phyloP scores from a whole-genome alignment of 257 asterid species.

The Linderniella brevidens region DNA sequence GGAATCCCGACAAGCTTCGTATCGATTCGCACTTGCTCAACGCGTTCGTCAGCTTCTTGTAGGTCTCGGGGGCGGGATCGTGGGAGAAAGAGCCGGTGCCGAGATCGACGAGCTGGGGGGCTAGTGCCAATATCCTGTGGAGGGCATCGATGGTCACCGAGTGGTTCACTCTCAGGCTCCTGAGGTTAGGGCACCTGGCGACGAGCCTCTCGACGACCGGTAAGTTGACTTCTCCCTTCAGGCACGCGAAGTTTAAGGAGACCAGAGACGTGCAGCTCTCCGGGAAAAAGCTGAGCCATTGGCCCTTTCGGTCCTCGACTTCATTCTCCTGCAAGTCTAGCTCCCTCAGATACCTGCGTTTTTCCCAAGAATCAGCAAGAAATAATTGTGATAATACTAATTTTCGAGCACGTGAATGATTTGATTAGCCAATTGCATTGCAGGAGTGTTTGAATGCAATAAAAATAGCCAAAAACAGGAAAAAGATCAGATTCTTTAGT shows the following conservation, averaged over 20 bases:
- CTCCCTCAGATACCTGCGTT: constrained; percentile 51
- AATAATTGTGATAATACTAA: not conserved
- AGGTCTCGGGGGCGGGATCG: constrained; percentile 39
- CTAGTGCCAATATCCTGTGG: constrained; percentile 42
- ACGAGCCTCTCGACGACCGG: constrained; percentile 64
- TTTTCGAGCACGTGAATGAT: no score
- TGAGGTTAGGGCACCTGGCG: constrained; percentile 43
- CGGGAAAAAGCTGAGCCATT: constrained; percentile 78
- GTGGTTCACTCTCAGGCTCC: constrained; percentile 48
- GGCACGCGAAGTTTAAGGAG: constrained; percentile 70
- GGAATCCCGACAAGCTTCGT: constrained; percentile 67
- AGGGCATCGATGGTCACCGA: constrained; percentile 48
- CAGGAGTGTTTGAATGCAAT: no score
- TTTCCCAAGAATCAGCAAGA: not conserved
- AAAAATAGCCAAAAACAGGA: no score
- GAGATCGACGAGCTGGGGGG: constrained; percentile 59
- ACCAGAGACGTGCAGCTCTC: constrained; percentile 60
- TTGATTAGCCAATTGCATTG: no score
- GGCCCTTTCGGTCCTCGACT: constrained; percentile 68
- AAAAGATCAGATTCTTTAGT: no score
- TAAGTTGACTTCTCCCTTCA: constrained; percentile 60
- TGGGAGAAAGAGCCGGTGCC: constrained; percentile 51
- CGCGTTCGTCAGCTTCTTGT: constrained; percentile 23
- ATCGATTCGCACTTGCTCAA: constrained; percentile 33
- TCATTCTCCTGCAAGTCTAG: constrained; percentile 72